Evolutionary conservation across 2,329 filamentous ascomycete species (phyloP).

Genomic region (Akanthomyces uredinophilus): DNA sequence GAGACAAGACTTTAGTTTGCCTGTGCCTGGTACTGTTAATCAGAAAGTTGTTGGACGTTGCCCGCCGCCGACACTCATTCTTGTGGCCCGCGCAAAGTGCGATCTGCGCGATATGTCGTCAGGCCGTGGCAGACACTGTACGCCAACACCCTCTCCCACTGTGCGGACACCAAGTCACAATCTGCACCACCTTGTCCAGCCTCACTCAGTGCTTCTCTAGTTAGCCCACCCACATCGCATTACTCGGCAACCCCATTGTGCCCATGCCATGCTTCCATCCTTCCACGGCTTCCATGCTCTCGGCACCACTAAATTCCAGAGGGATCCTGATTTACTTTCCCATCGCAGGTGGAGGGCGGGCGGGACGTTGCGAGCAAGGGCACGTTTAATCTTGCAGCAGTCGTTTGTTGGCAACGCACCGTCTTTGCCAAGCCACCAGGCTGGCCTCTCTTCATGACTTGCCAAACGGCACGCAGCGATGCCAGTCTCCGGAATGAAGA

Average conservation of each 20-base stretch:
- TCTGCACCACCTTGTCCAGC: background rate
- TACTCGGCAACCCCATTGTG: background rate
- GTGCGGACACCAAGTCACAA: background rate
- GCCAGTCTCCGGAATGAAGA: background rate
- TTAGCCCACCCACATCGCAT: background rate
- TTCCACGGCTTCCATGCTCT: constrained; percentile 9
- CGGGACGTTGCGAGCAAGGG: background rate
- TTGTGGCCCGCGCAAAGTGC: background rate
- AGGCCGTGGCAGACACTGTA: background rate
- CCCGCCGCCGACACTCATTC: background rate
- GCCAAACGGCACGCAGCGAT: background rate
- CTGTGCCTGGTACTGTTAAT: too few species aligned
- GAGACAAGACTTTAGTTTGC: too few species aligned
- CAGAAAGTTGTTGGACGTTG: background rate
- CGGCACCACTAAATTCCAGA: background rate
- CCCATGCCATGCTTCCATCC: background rate
- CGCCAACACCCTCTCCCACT: background rate
- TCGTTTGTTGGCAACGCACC: background rate
- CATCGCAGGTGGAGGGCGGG: background rate
- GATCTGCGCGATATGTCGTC: constrained; percentile 10
- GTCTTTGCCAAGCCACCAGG: background rate
- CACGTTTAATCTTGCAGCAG: background rate
- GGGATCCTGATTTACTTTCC: background rate
- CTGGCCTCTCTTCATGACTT: background rate
- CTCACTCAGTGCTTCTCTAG: background rate